Evolutionary conservation across 169 alveolate genomes (phyloP), one percentile per base, ranked within the genome.

Genomic region (Neospora caninum): DNA sequence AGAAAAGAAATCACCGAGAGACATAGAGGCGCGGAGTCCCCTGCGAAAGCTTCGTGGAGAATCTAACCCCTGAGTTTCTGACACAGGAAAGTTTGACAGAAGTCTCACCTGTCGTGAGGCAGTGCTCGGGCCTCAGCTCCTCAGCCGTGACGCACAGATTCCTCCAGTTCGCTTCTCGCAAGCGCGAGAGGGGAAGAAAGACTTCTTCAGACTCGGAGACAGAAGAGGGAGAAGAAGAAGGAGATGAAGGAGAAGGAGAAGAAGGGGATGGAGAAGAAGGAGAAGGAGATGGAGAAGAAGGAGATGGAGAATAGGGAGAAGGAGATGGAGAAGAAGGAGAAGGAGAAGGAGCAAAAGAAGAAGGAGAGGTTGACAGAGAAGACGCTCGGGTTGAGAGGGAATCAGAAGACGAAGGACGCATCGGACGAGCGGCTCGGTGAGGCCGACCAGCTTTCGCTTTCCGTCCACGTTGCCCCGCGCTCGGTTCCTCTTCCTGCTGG

Each of bases 81-180:
- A 13, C 58, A 13, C 58, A 49, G 58, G 58, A 49, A 49, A 49
- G 13, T 7, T 13, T 49, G 58, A 7, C 58, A 49, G 58, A 49
- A 49, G 13, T 27, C 89, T 22, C 27, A 88, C 93, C 93, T 10
- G 93, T 88, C 36, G 93, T 88, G 38, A 88, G 93, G 64, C 93
- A 88, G 39, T 10, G 80, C 53, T 45, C 42, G 27, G 84, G 93
- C 41, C 93, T 38, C 82, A 88, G 84, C 41, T 88, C 86, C 13
- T 88, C 86, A 38, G 69, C 45, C 6, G 93, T 58, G 67, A 39
- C 93, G 54, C 86, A 25, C n/a, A 88, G 58, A 64, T 88, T 84
- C 4, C 84, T 0, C 93, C 93, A 88, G 22, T 29, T 38, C 45
- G 42, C 92, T 70, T 43, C 49, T 18, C n/a, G 80, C 38, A 86